Evolutionary conservation across 495 filamentous ascomycete genomes (phyloP), one percentile per base, ranked within the genome.

Genomic region (Hypoxylon intermedium): DNA sequence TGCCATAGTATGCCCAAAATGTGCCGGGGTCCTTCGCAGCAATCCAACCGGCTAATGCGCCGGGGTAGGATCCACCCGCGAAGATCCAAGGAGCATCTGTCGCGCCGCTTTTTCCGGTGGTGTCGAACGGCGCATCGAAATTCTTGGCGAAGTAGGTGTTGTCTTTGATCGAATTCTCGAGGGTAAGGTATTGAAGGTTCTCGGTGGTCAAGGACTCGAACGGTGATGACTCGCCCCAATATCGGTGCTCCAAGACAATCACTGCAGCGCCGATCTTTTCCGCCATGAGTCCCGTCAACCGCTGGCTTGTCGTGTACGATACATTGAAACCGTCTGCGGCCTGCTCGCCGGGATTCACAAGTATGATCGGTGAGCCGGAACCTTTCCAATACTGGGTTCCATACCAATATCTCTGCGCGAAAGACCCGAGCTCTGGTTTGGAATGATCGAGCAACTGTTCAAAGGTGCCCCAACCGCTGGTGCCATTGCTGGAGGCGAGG

Each of bases 1-100:
- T 84, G 19, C 83, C 79, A 59, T 86, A 82, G 58, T 87, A 87
- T 1, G 85, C 86, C 85, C 85, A 89, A 70, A 87, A 86, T 0
- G 84, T 87, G 6, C 85, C 86, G 0, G 85, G 85, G 4, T 82
- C 74, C 15, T 78, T 73, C 1, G 74, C 74, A n/a, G 80, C 82
- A 5, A 80, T 80, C 87, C 87, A 89, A 0, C 80, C 85, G 3
- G 85, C 65, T 48, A 89, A 70, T 4, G 85, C 85, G 45, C 86
- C 87, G 21, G 82, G 78, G 68, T 90, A 90, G 3, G 84, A 87
- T 31, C 85, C 85, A 28, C 87, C 87, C 1, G 76, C 75, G 47
- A 83, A 78, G 7, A 89, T 72, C 87, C 87, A 90, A 3, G 87
- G 86, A 48, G 84, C 80, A 61, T 82, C 72, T 36, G 76, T 63